Base-by-base conservation (phyloP, 202 grass and related monocot genomes). In the Zoysia matrella region DNA sequence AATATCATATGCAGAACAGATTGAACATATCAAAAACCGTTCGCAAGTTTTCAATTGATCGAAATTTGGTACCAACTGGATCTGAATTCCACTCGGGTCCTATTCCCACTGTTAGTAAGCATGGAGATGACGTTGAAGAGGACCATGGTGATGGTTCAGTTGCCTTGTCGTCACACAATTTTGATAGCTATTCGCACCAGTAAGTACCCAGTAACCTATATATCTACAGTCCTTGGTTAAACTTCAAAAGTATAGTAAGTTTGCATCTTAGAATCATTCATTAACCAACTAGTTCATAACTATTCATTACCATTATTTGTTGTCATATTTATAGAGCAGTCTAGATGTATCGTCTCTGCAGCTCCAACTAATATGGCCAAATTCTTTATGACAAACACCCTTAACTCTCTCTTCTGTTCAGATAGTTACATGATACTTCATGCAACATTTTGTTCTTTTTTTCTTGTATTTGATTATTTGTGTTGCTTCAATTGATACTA, bases 1-100 rank as follows among this genome's bases (percentile, higher is more conserved):
- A 67, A 67, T 82, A 83, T 61, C 71, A 89, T 75, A 70, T 92
- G 89, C 96, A 99, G 96, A 99, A 93, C 85, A 95, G 96, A 82
- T 80, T 99, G 76, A 99, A 99, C 87, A 96, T 96, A 88, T 94
- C 89, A 13, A 99, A 99, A 89, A 99, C 96, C 52, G 76, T 99
- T 78, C 89, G 87, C 36, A 99, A 96, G 80, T 99, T 84, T 77
- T 99, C 96, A 55, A 96, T 99, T 72, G 96, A 99, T 80, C 89
- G 85, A 40, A 96, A 99, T 87, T 85, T 99, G 63, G 74, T 95
- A 36, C 84, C 90, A 73, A 96, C 96, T 67, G 96, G 96, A 75
- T 94, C 93, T 76, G 96, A 99, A 80, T 99, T 92, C 84, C 96
- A 99, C 71, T 47, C 91, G 13, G 96, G 93, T 50, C 93, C 93